Base-by-base conservation (phyloP, 129 eudicot species). In the Flaveria bidentis region DNA sequence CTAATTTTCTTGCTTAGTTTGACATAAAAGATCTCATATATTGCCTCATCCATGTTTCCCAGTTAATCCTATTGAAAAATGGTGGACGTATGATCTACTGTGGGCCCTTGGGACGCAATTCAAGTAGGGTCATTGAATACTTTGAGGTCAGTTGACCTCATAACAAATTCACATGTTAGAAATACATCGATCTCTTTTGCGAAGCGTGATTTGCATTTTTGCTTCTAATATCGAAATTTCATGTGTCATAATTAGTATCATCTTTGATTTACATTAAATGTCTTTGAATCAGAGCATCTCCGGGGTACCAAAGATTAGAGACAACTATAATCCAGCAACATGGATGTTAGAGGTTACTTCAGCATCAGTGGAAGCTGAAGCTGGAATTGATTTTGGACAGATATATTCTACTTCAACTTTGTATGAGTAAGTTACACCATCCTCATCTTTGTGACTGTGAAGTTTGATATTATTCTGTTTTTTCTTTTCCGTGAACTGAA, bases 341-440 rank as follows among this genome's bases (percentile, higher is more conserved):
- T 94, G 98, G 98, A 89, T 94, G 86, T 73, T 94, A 76, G 98
- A 93, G 80, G 96, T 91, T 68, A 88, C 91, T 62, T 90, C 97
- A 2, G 36, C 85, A 18, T 85, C 98, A 49, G 67, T 83, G 16
- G 98, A 94, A 83, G 84, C 83, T 16, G 85, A 83, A 67, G 85
- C 87, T 55, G 91, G 93, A 49, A 46, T 85, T 63, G 96, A 91
- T 86, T 94, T 94, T 80, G 88, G 90, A 9, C 70, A 88, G 41
- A 84, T 87, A 65, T 89, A 85, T 71, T 69, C 73, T 52, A 69
- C 76, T 47, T 94, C 98, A 30, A 28, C 65, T 14, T 70, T 85
- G 74, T 80, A 79, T 33, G 63, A 77, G 98, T 94, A 72, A 87
- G 97, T 87, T 65, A n/a, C 58, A 67, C 60, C 67, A 69, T n/a